phyloP scores from a whole-genome alignment of 345 rosid genomes.

The Gossypium bickii region DNA sequence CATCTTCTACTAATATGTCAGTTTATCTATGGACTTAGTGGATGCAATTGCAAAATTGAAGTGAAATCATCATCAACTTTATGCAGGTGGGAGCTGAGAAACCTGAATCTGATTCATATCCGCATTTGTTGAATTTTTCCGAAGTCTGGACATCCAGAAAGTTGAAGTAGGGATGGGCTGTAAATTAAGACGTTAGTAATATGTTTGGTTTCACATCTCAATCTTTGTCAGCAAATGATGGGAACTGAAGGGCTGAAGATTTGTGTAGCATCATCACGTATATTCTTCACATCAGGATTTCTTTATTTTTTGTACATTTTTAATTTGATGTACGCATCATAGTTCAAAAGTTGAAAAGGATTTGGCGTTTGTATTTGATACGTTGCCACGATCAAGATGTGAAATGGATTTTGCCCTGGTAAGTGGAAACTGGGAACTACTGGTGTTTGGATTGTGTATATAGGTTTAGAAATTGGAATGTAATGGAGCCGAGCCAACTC shows the following conservation, averaged over 20 bases:
- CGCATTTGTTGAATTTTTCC: background rate
- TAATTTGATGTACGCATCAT: background rate
- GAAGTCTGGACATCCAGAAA: background rate
- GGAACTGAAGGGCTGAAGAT: background rate
- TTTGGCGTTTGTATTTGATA: conserved; percentile 4
- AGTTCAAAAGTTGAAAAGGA: background rate
- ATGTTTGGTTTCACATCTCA: conserved; percentile 15
- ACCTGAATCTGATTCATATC: conserved; percentile 1
- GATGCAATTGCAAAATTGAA: background rate
- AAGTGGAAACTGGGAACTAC: background rate
- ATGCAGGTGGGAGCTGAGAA: conserved; percentile 43
- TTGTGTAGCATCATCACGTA: background rate
- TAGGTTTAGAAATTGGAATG: background rate
- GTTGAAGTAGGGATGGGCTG: conserved; percentile 18
- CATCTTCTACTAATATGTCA: background rate
- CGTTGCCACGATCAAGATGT: background rate
- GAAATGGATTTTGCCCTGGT: background rate
- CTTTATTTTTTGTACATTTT: background rate
- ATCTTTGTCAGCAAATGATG: conserved; percentile 8
- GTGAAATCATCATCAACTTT: background rate
- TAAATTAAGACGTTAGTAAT: conserved; percentile 22
- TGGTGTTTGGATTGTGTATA: background rate
- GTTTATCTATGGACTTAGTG: background rate
- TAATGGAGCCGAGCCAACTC: background rate
- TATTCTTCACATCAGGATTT: background rate